Percentiles rank a stretch among this genome's conserved stretches.
Evolutionary conservation across 2,329 filamentous ascomycete species (phyloP).

Genomic region (Parascedosporium putredinis): DNA sequence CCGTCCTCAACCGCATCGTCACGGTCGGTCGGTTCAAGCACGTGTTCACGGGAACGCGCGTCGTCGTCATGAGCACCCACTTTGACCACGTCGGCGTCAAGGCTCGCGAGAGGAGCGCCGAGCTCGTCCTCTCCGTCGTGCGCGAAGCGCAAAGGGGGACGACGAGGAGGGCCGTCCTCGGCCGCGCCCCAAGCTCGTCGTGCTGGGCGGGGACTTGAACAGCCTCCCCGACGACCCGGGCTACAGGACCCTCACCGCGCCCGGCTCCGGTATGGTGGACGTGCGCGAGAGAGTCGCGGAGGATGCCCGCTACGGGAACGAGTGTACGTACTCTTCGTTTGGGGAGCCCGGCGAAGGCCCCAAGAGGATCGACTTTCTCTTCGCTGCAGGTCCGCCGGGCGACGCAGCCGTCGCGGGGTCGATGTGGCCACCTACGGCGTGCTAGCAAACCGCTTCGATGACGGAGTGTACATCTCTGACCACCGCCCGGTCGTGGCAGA

Average conservation of each 20-base stretch:
- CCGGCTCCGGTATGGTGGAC: slow-evolving; percentile 16
- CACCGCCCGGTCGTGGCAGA: slow-evolving; percentile 57
- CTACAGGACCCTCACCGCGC: slow-evolving; percentile 30
- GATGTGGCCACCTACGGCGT: slow-evolving; percentile 21
- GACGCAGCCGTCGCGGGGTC: slow-evolving; percentile 22
- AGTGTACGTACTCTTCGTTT: slow-evolving; percentile 57
- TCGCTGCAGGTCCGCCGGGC: slow-evolving; percentile 32
- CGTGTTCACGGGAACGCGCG: slow-evolving; percentile 29
- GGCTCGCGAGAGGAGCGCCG: slow-evolving; percentile 41
- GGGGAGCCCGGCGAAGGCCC: slow-evolving; percentile 27
- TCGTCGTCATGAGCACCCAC: slow-evolving; percentile 60
- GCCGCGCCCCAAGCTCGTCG: slow-evolving; percentile 28
- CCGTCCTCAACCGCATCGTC: slow-evolving; percentile 46
- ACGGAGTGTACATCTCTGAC: slow-evolving; percentile 57
- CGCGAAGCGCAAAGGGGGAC: neutral
- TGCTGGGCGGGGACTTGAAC: slow-evolving; percentile 63
- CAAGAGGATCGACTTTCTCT: slow-evolving; percentile 56
- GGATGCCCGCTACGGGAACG: slow-evolving; percentile 2
- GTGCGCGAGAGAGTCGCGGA: neutral
- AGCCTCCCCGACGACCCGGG: slow-evolving; percentile 47
- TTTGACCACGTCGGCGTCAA: slow-evolving; percentile 51
- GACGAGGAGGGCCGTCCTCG: too few species aligned
- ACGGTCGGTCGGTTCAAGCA: slow-evolving; percentile 47
- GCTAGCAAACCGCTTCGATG: slow-evolving; percentile 36
- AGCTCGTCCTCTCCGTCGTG: slow-evolving; percentile 10